Evolutionary conservation across 2,329 filamentous ascomycete species (phyloP), one percentile per base, ranked within the genome.

Genomic region (Claviceps spartinae): DNA sequence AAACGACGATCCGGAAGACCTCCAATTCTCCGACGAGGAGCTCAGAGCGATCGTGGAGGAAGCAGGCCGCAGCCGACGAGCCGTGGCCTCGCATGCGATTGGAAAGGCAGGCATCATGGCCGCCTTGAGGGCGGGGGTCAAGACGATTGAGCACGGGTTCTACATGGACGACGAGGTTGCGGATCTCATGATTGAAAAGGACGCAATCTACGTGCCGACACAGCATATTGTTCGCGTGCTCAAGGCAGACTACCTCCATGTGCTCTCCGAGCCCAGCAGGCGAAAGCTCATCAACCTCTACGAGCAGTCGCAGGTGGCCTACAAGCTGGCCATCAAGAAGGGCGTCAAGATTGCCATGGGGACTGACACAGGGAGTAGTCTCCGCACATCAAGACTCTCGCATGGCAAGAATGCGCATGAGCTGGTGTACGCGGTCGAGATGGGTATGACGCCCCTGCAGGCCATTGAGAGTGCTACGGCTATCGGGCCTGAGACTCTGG

Each of bases 381-480:
- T 66, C 53, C 52, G 41, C 16, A n/a, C 42, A 11, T 58, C 56
- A 8, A 45, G 37, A 11, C 54, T 58, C 30, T 54, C 55, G 11
- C 56, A 58, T 37, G 56, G 56, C 4, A 67, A 70, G 47, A 68
- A 67, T 58, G 69, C 69, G 0, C 54, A 65, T 43, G 75, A 78
- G 61, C 60, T 78, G 22, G 58, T 62, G 18, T 74, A 70, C 58
- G 73, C 73, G 3, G 69, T 75, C 41, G 63, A 72, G 47, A 70
- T 70, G 8, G 74, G 74, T 1, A 69, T 78, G 70, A 69, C 69
- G 4, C 68, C 71, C 3, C 58, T 78, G 45, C 61, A 74, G 58
- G 73, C 74, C 6, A 76, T 79, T 54, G 72, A 77, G 59, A 70
- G 72, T 34, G 72, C 68, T 4, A 77, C 75, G 5, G 71, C 56